A percentile compares a stretch with the other conserved stretches of the same genome.
These are phyloP conservation scores for Thozetella sp. DNA, from an alignment of 495 filamentous ascomycete species.

Conservation along the genomic window DNA sequence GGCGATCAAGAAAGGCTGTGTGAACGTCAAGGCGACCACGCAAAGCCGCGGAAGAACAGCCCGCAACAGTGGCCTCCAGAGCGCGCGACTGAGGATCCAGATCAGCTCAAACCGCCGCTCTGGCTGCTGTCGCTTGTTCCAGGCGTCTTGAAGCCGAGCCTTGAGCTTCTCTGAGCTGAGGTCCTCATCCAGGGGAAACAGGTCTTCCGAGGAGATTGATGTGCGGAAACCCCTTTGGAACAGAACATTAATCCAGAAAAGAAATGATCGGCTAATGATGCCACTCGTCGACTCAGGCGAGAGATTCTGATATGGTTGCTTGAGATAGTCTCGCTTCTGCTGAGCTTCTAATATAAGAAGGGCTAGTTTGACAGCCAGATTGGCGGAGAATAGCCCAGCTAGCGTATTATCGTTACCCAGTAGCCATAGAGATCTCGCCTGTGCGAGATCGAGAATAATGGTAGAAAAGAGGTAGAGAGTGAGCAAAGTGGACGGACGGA, in stretches of 20 bases:
- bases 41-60: neutral
- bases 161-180: neutral
- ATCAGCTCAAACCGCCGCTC: neutral
- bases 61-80: neutral
- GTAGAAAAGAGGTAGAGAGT: too few species aligned
- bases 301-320: neutral
- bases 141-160: neutral
- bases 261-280: neutral
- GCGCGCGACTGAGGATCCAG: neutral
- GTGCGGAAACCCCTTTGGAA: neutral
- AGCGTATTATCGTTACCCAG: neutral
- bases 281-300: constrained; percentile 3
- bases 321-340: neutral
- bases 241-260: neutral
- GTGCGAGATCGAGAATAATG: too few species aligned
- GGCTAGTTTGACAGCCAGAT: neutral
- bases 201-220: neutral
- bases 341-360: neutral
- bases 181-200: neutral
- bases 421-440: too few species aligned
- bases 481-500: too few species aligned
- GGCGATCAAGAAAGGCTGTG: neutral
- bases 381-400: neutral
- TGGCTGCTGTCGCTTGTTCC: neutral
- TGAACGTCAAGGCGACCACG: neutral